Base-by-base conservation (phyloP, 306 rosid species). In the Trifolium subterraneum region DNA sequence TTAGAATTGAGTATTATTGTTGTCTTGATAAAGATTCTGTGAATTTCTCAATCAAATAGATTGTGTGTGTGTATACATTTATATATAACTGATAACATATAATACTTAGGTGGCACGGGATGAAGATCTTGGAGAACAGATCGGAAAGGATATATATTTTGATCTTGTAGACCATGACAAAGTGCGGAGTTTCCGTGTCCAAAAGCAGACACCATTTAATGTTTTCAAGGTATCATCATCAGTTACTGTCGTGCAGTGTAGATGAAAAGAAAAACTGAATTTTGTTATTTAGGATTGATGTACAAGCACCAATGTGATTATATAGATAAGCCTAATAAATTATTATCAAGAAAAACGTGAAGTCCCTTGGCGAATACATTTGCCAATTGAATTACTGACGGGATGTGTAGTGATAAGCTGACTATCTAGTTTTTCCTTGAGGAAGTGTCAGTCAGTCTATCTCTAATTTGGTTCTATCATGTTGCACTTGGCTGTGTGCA, bases 101-200 rank as follows among this genome's bases (percentile, higher is more conserved):
- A 62, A 70, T 51, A 41, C 66, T 45, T 72, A 93, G 98, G 97
- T 93, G 84, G 96, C 97, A 13, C 85, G 92, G 10, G 92, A 93
- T 29, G 98, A 84, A 62, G 87, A 91, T 69, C 90, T 93, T 19
- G 25, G 60, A 7, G 92, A 84, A 56, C 97, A 93, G 76, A 93
- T 93, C 80, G 98, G 98, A 55, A 93, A 79, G 84, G 92, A 89
- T 67, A 85, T 89, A 70, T 91, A 86, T 85, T 93, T 93, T 89
- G 97, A 93, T 87, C 96, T 91, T 55, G 98, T 91, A 65, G 97
- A 93, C 68, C 97, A 93, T 80, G 97, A 91, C 81, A 93, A 91
- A 91, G 97, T 93, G 77, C 80, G 83, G 79, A 88, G 90, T 79
- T 93, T 93, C 78, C 93, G 97, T 27, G 88, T 91, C 52, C 96